Base-by-base conservation (phyloP, 345 rosid genomes). In the Excoecaria agallocha region DNA sequence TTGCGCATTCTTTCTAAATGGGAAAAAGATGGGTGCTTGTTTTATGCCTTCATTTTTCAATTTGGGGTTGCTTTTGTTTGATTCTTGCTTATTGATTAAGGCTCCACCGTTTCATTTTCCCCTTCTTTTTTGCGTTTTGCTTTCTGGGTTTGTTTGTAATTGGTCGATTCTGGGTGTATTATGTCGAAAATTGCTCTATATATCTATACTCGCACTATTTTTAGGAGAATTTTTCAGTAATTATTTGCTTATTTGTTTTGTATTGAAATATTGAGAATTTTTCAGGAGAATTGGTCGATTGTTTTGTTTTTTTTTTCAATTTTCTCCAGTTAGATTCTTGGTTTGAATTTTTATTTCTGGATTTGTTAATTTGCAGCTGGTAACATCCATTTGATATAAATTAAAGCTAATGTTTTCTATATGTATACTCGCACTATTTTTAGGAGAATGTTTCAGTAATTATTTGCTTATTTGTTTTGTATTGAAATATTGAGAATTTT, bases 11-110 rank as follows among this genome's bases (percentile, higher is more conserved):
- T 30, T 30, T 30, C 30, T 30, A 30, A 30, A 30, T 30, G 30
- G 30, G 30, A 30, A 30, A 30, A 30, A 30, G 30, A 30, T 30
- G 30, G 30, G 30, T 30, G 30, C 1, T 30, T 30, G 30, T 30
- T 30, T 30, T 30, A 30, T 30, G 30, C 30, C 30, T 30, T 30
- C 30, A 30, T 30, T 30, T 30, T 30, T 30, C 1, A 30, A 12
- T 13, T 67, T 43, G 48, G 30, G 50, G 55, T 46, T 25, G 30
- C 60, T 46, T 70, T 30, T 30, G 2, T 66, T 20, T 70, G 24
- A 43, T 68, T 68, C 37, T 22, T 69, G 72, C 69, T 48, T 80
- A 38, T 73, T 41, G 70, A 51, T 73, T 68, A 54, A 57, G 59
- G 54, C 9, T 39, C 20, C 49, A 7, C 4, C 25, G 48, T 65